Evolutionary conservation across 257 asterid species (phyloP).

Genomic region (Datura wrightii): DNA sequence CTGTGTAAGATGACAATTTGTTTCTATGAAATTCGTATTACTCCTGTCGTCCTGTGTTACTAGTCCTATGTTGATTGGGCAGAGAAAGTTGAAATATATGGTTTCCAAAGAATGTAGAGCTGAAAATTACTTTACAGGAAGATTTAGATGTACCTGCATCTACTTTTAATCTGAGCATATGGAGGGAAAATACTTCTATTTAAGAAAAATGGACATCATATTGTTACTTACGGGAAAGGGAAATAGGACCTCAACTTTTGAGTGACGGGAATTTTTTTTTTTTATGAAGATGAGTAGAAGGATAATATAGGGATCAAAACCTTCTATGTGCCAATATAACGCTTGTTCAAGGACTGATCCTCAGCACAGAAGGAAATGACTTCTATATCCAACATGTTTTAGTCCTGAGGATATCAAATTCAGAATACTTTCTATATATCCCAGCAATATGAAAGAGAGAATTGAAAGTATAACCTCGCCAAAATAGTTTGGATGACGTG

Average conservation of each 20-base stretch:
- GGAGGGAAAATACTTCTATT: not conserved
- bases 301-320: conserved; percentile 12
- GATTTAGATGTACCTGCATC: not conserved
- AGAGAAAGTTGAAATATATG: not conserved
- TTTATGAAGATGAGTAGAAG: not conserved
- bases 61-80: not conserved
- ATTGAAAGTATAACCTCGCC: conserved; percentile 72
- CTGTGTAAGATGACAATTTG: not conserved
- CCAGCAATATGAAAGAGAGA: not conserved
- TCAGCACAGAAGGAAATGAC: not conserved
- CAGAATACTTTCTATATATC: not conserved
- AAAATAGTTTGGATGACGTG: conserved; percentile 98
- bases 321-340: not conserved
- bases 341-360: not conserved
- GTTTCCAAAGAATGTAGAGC: not conserved
- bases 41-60: not conserved
- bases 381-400: not conserved
- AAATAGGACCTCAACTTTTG: not conserved
- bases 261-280: not conserved
- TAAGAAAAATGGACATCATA: not conserved
- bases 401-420: not conserved
- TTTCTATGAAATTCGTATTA: not conserved
- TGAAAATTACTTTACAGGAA: not conserved
- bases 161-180: not conserved
- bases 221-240: not conserved